Evolutionary conservation across 495 filamentous ascomycete genomes (phyloP), one percentile per base, ranked within the genome.

Genomic region (Penicillium daleae): DNA sequence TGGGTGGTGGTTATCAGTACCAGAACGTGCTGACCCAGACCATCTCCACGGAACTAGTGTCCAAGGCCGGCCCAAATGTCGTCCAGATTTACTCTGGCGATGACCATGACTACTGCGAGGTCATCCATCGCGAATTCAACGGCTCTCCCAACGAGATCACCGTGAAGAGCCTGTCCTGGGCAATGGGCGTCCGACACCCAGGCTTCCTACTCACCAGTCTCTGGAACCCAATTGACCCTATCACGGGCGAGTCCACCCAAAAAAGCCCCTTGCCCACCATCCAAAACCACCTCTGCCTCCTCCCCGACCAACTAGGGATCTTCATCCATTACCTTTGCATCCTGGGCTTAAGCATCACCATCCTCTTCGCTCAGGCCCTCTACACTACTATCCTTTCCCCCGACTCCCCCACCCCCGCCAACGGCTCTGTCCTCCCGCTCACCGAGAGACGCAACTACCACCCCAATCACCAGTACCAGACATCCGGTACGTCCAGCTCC

Each of bases 51-150:
- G 84, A 87, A 33, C 70, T 97, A 15, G 75, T 96, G 27, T 82
- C 88, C 22, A 87, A 86, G 53, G 81, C 92, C 31, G 91, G 92
- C 21, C 87, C 92, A 51, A 87, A 97, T 19, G 60, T 82, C 8
- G 66, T 77, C 15, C 87, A 93, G 55, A 88, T 92, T 42, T 98
- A 97, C 71, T 96, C 92, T 2, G 96, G 96, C 2, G 96, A 99
- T 67, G 96, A 99, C 74, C 96, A 99, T 75, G 96, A 99, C 74
- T 97, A 98, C 77, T 99, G 96, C 76, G 93, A 97, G 58, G 75
- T 98, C 26, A 76, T 84, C 2, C 96, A 99, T 71, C 81, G 80
- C 12, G 82, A 87, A 51, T 90, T 86, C 60, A 85, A 81, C 10
- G 85, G 83, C 44, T 85, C 85, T 0, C 89, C 94, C 1, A 85